A percentile compares a stretch with the other conserved stretches of the same genome.
These are phyloP conservation scores for Fusarium anguioides DNA, from an alignment of 2,329 filamentous ascomycete genomes.

Conservation along the genomic window DNA sequence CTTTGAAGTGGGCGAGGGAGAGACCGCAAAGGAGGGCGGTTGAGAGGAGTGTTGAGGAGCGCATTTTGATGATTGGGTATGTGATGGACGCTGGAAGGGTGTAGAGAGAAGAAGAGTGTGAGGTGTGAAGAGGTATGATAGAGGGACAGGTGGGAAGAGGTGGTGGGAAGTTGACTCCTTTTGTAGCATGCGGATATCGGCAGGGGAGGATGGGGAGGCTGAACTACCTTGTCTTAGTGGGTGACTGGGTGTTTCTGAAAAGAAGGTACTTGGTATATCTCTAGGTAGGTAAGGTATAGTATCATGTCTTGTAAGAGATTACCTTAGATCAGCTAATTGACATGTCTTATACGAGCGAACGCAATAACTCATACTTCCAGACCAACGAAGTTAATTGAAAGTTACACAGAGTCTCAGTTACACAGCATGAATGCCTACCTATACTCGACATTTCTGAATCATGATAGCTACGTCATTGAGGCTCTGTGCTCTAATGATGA, in stretches of 20 bases:
- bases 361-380: neutral
- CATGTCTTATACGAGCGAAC: neutral
- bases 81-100: neutral
- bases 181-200: conserved; percentile 38
- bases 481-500: conserved; percentile 29
- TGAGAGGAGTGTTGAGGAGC: conserved; percentile 48
- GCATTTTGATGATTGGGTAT: conserved; percentile 48
- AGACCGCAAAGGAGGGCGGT: conserved; percentile 54
- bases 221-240: too few relatives aligned
- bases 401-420: neutral
- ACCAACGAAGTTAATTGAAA: neutral
- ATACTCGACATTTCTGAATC: conserved; percentile 1
- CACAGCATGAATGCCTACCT: neutral
- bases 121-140: too few relatives aligned
- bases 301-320: neutral
- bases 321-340: neutral
- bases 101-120: neutral
- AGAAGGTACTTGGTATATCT: neutral
- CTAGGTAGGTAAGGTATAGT: neutral
- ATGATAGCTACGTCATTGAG: conserved; percentile 41
- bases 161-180: conserved; percentile 34
- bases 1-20: conserved; percentile 64
- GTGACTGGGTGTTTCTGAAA: conserved; percentile 1
- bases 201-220: conserved; percentile 20
- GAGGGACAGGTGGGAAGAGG: neutral